Percentiles rank a stretch among this genome's conserved stretches.
Evolutionary conservation across 1,284 basidiomycete species (phyloP).

Genomic region (Trametes versicolor): DNA sequence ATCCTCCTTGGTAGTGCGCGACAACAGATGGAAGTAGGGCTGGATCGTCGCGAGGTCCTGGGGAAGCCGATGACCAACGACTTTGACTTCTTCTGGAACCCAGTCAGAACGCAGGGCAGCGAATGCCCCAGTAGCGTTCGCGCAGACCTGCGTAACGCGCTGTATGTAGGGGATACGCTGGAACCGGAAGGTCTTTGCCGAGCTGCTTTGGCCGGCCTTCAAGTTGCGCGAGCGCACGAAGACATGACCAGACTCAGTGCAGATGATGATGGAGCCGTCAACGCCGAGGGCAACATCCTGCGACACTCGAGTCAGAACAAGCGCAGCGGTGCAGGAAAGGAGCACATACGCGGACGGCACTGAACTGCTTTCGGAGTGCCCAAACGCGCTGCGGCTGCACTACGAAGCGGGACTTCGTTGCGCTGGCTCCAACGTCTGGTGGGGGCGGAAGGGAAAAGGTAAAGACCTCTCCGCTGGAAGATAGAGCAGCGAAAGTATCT

Average conservation of each 20-base stretch:
- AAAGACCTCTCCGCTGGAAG: conserved; percentile 92
- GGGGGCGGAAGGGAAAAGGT: conserved; percentile 71
- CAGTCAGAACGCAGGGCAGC: conserved; percentile 87
- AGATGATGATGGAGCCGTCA: conserved; percentile 91
- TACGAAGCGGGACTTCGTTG: conserved; percentile 45
- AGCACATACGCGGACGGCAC: conserved; percentile 74
- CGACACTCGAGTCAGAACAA: background rate
- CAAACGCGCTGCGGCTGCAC: conserved; percentile 92
- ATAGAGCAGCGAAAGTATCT: conserved; percentile 86
- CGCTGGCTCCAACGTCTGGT: conserved; percentile 33
- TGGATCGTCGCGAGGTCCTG: conserved; percentile 76
- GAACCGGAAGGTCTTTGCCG: conserved; percentile 81
- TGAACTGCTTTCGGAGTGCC: conserved; percentile 89
- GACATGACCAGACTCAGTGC: conserved; percentile 95
- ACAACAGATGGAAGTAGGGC: conserved; percentile 54
- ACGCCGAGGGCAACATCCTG: conserved; percentile 90
- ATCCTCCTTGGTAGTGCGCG: conserved; percentile 1
- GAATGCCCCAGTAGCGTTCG: conserved; percentile 91
- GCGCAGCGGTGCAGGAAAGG: background rate
- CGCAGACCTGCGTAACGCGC: conserved; percentile 85
- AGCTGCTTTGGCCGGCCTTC: conserved; percentile 48
- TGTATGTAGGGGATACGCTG: conserved; percentile 86
- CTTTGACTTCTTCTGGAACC: conserved; percentile 63
- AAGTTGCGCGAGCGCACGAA: conserved; percentile 80
- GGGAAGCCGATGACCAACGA: conserved; percentile 69